phyloP scores from a whole-genome alignment of 352 stramenopile genomes.

The Globisporangium spiculum region DNA sequence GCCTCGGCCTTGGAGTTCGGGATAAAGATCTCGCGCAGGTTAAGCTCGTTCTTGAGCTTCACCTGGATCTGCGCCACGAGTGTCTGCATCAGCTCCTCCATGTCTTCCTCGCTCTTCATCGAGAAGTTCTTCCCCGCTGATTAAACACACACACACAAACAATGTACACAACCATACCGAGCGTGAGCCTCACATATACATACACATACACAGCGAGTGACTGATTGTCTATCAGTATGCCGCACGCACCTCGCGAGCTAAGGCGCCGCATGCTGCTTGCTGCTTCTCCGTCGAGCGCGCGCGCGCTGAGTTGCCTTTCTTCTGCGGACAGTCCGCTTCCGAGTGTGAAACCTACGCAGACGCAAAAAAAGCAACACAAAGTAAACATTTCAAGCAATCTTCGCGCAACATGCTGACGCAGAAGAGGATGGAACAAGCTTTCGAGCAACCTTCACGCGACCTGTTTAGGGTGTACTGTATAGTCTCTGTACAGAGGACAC shows the following conservation, averaged over 20 bases:
- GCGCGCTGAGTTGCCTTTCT: background rate
- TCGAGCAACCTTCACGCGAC: background rate
- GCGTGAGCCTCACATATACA: background rate
- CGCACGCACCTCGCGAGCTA: slow-evolving; percentile 45
- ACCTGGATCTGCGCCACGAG: slow-evolving; percentile 81
- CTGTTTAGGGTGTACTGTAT: background rate
- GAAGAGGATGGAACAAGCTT: background rate
- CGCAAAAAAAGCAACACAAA: background rate
- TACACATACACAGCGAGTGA: background rate
- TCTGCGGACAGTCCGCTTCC: background rate
- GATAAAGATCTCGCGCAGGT: slow-evolving; percentile 85
- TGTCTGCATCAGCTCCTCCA: slow-evolving; percentile 84
- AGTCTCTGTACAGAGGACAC: background rate
- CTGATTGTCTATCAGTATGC: background rate
- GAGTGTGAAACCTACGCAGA: background rate
- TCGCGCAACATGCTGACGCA: background rate
- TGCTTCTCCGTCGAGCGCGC: background rate
- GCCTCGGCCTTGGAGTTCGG: slow-evolving; percentile 86
- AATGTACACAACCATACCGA: background rate
- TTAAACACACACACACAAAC: slow-evolving; percentile 2
- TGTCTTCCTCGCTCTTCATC: slow-evolving; percentile 78
- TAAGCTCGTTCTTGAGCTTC: slow-evolving; percentile 84
- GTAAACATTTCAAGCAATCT: background rate
- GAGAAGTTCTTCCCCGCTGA: slow-evolving; percentile 65
- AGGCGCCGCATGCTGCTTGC: slow-evolving; percentile 41